Base-by-base conservation (phyloP, 805 yeast genomes). In the Blastobotrys attinorum region DNA sequence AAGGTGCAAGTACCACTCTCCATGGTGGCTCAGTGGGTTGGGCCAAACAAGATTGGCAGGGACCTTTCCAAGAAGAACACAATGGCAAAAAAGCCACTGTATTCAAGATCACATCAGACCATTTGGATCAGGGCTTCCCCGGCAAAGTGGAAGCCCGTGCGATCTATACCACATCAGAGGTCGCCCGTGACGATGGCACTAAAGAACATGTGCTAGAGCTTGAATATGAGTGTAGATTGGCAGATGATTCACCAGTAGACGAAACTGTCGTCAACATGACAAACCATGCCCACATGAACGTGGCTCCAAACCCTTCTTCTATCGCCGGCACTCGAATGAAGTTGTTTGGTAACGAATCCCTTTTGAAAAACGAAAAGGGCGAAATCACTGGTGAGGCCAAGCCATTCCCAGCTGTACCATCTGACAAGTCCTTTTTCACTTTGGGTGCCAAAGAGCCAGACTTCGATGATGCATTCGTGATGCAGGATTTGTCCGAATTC, bases 201-300 rank as follows among this genome's bases (percentile, higher is more conserved):
- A 48, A 49, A 27, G 64, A 60, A 39, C 56, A 53, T n/a, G 55
- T 69, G n/a, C 54, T 80, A 45, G 68, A 62, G 29, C 52, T 76
- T 29, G 81, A 77, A 54, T 79, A 69, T 54, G 66, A 63, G 37
- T 70, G 75, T 17, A 52, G 50, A 27, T 53, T 73, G 40, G 50
- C 59, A 17, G 61, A 59, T 3, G 56, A 62, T 3, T 50, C 57
- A 34, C 60, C 61, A 2, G 65, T 58, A n/a, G 63, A 59, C 18
- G 63, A 71, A 38, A 77, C 86, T 3, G 62, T 72, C 22, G 66
- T 79, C 34, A 73, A 75, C 51, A 62, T 80, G 57, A 77, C 84
- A 21, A 80, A 79, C 59, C 87, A 80, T 55, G 61, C 79, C 3
- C 79, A 77, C 61, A 80, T 77, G 69, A 78, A 75, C 56, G 57